Evolutionary conservation across 2,329 filamentous ascomycete species (phyloP).

Genomic region (Corniculantispora saksenae): DNA sequence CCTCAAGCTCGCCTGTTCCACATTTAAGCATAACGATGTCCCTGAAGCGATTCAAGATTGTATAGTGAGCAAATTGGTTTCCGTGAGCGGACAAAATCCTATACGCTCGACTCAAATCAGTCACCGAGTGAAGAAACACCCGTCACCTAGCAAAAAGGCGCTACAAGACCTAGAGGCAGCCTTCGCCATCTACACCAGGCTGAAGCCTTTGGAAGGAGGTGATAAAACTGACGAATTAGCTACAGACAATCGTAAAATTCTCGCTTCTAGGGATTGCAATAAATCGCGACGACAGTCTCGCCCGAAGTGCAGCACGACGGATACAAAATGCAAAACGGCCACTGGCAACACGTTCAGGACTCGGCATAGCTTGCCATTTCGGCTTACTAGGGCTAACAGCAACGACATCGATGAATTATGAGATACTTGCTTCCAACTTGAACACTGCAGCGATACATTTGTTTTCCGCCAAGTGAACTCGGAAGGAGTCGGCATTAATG

Average conservation of each 20-base stretch:
- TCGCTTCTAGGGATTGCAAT: constrained; percentile 33
- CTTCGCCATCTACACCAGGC: constrained; percentile 34
- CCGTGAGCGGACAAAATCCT: not conserved
- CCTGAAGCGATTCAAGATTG: not conserved
- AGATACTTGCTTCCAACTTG: not conserved
- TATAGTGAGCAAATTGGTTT: too few relatives aligned
- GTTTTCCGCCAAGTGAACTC: too few relatives aligned
- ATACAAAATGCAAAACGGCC: not conserved
- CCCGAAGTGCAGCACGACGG: not conserved
- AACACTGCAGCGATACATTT: too few relatives aligned
- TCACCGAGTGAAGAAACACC: constrained; percentile 42
- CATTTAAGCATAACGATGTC: not conserved
- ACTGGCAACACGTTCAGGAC: not conserved
- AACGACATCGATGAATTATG: constrained; percentile 4
- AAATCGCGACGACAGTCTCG: constrained; percentile 17
- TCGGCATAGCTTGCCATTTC: not conserved
- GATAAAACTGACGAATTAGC: constrained; percentile 35
- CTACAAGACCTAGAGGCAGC: constrained; percentile 40
- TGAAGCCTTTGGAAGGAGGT: constrained; percentile 22
- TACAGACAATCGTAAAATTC: constrained; percentile 18
- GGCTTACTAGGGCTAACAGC: not conserved
- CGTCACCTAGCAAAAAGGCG: constrained; percentile 45
- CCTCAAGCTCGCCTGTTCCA: not conserved
- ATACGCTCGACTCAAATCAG: not conserved
- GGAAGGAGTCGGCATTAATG: too few relatives aligned